phyloP scores from a whole-genome alignment of 805 yeast genomes.

The Saccharomycopsis sp. region DNA sequence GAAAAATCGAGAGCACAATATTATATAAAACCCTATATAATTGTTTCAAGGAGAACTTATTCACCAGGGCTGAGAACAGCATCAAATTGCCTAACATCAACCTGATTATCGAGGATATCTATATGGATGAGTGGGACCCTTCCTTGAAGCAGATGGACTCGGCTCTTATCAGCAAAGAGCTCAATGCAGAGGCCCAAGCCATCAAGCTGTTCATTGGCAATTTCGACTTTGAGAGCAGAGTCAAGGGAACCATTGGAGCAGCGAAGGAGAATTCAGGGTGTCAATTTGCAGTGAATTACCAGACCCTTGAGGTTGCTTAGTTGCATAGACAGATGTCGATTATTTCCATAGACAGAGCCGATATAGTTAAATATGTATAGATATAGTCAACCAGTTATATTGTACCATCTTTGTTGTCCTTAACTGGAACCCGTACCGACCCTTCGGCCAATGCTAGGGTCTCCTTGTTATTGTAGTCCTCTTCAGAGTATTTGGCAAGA shows the following conservation, averaged over 20 bases:
- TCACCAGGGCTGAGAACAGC: conserved; percentile 18
- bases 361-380: too few species aligned
- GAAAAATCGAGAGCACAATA: conserved; percentile 35
- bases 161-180: conserved; percentile 22
- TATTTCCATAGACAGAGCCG: too few species aligned
- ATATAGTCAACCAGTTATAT: too few species aligned
- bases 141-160: conserved; percentile 11
- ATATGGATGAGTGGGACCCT: conserved; percentile 14
- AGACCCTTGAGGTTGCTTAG: conserved; percentile 29
- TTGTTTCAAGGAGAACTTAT: conserved; percentile 32
- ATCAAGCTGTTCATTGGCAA: conserved; percentile 24
- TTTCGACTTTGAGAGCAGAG: conserved; percentile 25
- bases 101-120: neutral
- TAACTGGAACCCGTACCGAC: conserved; percentile 26
- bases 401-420: conserved; percentile 2
- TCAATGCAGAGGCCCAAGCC: conserved; percentile 23
- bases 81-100: conserved; percentile 29
- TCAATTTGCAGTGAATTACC: conserved; percentile 33
- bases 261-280: conserved; percentile 33
- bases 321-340: too few species aligned
- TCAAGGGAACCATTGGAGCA: conserved; percentile 32
- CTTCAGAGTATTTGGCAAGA: conserved; percentile 33
- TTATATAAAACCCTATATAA: conserved; percentile 40
- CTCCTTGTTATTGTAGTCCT: conserved; percentile 34
- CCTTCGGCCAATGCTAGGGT: conserved; percentile 26